phyloP scores from a whole-genome alignment of 139 green algal species.

The Nannochloris sp. region DNA sequence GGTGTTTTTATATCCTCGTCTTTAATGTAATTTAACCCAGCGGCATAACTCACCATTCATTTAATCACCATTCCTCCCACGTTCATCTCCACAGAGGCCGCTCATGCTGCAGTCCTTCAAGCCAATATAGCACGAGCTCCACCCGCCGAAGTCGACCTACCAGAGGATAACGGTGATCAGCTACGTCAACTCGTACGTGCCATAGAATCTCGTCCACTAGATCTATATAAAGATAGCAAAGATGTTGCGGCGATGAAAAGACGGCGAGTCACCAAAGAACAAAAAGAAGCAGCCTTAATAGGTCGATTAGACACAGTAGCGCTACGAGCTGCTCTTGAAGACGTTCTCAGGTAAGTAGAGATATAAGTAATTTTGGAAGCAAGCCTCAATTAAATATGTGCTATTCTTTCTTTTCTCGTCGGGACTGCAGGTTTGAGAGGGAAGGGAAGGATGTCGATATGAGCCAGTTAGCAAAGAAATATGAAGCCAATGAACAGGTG shows the following conservation, averaged over 20 bases:
- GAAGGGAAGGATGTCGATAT: not conserved
- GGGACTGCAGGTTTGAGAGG: not conserved
- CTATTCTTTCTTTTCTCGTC: not conserved
- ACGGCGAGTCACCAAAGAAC: not conserved
- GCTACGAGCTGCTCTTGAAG: not conserved
- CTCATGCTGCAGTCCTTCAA: not conserved
- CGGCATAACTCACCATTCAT: no score
- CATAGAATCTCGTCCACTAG: not conserved
- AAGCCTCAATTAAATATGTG: not conserved
- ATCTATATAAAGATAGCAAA: not conserved
- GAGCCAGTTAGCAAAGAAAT: not conserved
- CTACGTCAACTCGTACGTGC: not conserved
- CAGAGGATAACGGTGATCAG: not conserved
- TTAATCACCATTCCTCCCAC: not conserved
- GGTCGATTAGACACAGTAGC: not conserved
- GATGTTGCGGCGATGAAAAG: not conserved
- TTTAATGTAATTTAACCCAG: no score
- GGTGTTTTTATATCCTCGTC: not conserved
- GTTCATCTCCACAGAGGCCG: not conserved
- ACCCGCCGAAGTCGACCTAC: not conserved
- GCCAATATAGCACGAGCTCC: no score
- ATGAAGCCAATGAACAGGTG: not conserved
- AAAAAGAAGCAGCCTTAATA: not conserved
- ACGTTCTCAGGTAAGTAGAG: not conserved
- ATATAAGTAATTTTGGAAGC: not conserved